phyloP scores from a whole-genome alignment of 495 filamentous ascomycete genomes.

The Podospora pseudoanserina region DNA sequence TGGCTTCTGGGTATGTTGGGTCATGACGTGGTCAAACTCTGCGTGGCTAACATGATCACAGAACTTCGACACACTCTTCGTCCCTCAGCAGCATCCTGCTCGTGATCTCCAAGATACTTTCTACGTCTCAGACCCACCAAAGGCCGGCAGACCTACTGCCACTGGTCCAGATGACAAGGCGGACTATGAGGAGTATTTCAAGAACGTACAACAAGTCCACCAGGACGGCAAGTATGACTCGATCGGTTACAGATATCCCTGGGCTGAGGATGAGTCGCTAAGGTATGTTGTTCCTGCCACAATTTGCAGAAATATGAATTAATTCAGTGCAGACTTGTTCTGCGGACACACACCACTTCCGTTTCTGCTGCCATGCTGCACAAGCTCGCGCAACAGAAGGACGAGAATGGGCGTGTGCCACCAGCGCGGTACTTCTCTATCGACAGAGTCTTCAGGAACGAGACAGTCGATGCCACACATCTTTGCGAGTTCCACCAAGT shows the following conservation, averaged over 20 bases:
- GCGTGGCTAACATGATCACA: slow-evolving; percentile 28
- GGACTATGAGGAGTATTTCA: slow-evolving; percentile 81
- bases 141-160: slow-evolving; percentile 66
- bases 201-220: slow-evolving; percentile 81
- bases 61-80: slow-evolving; percentile 95
- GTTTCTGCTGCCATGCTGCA: slow-evolving; percentile 84
- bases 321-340: slow-evolving; percentile 56
- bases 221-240: slow-evolving; percentile 83
- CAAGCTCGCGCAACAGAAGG: slow-evolving; percentile 69
- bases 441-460: slow-evolving; percentile 84
- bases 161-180: slow-evolving; percentile 56
- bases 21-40: slow-evolving; percentile 56
- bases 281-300: slow-evolving; percentile 16
- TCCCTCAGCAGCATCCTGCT: slow-evolving; percentile 95
- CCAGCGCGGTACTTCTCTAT: slow-evolving; percentile 96
- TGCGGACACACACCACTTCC: slow-evolving; percentile 94
- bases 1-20: slow-evolving; percentile 67
- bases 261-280: slow-evolving; percentile 82
- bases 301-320: not conserved
- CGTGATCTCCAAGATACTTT: slow-evolving; percentile 97
- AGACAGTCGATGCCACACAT: slow-evolving; percentile 94
- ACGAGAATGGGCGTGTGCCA: slow-evolving; percentile 45
- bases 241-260: slow-evolving; percentile 93
- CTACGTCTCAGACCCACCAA: slow-evolving; percentile 86
- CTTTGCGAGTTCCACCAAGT: slow-evolving; percentile 98